Evolutionary conservation across 768 basidiomycete genomes (phyloP).

Genomic region (Gyrodon lividus): DNA sequence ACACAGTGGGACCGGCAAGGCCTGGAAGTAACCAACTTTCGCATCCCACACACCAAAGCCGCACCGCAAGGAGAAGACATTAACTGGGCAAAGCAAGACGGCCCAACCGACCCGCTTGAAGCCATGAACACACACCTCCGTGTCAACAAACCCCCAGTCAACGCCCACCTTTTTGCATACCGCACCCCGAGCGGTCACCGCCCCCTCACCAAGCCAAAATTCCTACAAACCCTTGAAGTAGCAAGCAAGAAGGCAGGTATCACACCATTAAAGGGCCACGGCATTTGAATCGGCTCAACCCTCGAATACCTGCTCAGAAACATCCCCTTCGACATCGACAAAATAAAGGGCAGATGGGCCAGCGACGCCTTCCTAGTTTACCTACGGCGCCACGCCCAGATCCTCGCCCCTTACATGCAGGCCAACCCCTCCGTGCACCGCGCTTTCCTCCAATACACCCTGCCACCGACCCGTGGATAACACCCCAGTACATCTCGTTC

Average conservation of each 20-base stretch:
- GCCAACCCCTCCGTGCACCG: slow-evolving; percentile 11
- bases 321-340: slow-evolving; percentile 37
- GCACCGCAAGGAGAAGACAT: slow-evolving; percentile 31
- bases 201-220: slow-evolving; percentile 29
- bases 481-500: too few species aligned
- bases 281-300: slow-evolving; percentile 31
- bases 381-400: slow-evolving; percentile 26
- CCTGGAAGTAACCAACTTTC: slow-evolving; percentile 2
- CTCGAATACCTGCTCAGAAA: slow-evolving; percentile 38
- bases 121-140: slow-evolving; percentile 28
- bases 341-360: slow-evolving; percentile 36
- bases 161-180: slow-evolving; percentile 34
- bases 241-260: slow-evolving; percentile 9
- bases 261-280: slow-evolving; percentile 21
- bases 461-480: slow-evolving; percentile 6
- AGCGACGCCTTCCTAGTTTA: slow-evolving; percentile 34
- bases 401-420: slow-evolving; percentile 34
- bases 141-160: slow-evolving; percentile 27
- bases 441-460: slow-evolving; percentile 8
- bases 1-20: slow-evolving; percentile 24
- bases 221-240: slow-evolving; percentile 18
- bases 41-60: slow-evolving; percentile 14
- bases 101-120: slow-evolving; percentile 22
- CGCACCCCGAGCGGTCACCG: not conserved
- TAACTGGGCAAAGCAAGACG: slow-evolving; percentile 32